Evolutionary conservation across 371 early-diverging fungal genomes (phyloP).

Genomic region (Mucor circinelloides): DNA sequence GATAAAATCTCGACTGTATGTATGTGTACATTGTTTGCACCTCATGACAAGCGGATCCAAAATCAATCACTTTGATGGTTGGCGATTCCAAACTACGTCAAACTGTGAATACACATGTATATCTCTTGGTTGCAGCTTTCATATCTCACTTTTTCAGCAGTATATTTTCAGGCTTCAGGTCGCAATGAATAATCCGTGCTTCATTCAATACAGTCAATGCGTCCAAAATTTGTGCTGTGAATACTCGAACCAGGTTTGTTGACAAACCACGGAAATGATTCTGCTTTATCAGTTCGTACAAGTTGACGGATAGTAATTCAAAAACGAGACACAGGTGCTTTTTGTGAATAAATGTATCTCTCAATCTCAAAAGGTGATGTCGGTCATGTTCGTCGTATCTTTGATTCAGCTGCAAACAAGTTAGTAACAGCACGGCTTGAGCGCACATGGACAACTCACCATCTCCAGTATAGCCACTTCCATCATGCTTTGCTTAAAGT

Average conservation of each 20-base stretch:
- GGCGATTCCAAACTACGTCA: conserved; percentile 69
- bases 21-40: conserved; percentile 89
- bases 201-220: conserved; percentile 51
- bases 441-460: conserved; percentile 35
- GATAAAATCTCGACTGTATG: conserved; percentile 94
- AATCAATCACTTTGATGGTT: conserved; percentile 96
- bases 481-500: conserved; percentile 93
- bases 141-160: conserved; percentile 59
- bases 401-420: conserved; percentile 66
- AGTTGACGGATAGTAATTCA: conserved; percentile 93
- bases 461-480: conserved; percentile 92
- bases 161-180: conserved; percentile 98
- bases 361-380: conserved; percentile 83
- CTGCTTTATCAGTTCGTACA: conserved; percentile 97
- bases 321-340: conserved; percentile 95
- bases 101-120: not conserved
- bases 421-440: not conserved
- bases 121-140: not conserved
- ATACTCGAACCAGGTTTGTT: conserved; percentile 82
- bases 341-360: conserved; percentile 91
- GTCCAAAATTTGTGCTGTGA: conserved; percentile 85
- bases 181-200: conserved; percentile 93
- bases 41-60: conserved; percentile 92
- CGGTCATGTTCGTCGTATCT: conserved; percentile 76
- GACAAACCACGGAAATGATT: conserved; percentile 95